These are phyloP conservation scores for Cornus kousa DNA, from an alignment of 148 eudicot species.

Conservation along the genomic window DNA sequence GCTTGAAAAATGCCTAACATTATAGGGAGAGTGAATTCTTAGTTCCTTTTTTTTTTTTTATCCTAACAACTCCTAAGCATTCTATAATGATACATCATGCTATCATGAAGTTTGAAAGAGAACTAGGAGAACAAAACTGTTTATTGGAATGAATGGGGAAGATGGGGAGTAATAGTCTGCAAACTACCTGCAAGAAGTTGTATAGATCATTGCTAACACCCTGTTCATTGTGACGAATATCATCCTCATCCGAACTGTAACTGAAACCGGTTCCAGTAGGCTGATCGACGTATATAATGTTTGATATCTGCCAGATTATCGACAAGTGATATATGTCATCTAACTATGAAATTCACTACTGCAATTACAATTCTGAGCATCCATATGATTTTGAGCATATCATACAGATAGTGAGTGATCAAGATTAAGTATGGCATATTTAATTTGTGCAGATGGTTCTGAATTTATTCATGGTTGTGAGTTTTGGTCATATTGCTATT, in stretches of 20 bases:
- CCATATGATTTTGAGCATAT: no score
- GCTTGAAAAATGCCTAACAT: constrained; percentile 64
- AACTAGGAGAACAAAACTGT: no score
- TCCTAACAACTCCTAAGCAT: no score
- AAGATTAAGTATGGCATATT: no score
- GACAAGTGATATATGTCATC: not conserved
- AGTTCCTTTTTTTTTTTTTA: not conserved
- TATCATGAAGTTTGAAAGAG: not conserved
- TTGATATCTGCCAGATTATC: constrained; percentile 49
- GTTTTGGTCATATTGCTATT: no score
- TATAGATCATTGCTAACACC: constrained; percentile 71
- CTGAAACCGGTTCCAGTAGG: constrained; percentile 88
- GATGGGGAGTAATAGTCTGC: no score
- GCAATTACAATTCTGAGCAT: not conserved
- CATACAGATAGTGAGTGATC: no score
- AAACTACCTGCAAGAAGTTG: constrained; percentile 70
- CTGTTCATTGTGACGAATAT: constrained; percentile 52
- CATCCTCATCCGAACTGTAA: constrained; percentile 48
- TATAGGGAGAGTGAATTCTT: not conserved
- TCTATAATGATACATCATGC: not conserved
- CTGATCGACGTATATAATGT: constrained; percentile 78
- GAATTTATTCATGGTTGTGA: no score
- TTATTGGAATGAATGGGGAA: no score
- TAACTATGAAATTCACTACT: not conserved
- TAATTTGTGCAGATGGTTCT: no score